These are phyloP conservation scores for Phytophthora fragariaefolia DNA, from an alignment of 352 stramenopile genomes.

Conservation along the genomic window DNA sequence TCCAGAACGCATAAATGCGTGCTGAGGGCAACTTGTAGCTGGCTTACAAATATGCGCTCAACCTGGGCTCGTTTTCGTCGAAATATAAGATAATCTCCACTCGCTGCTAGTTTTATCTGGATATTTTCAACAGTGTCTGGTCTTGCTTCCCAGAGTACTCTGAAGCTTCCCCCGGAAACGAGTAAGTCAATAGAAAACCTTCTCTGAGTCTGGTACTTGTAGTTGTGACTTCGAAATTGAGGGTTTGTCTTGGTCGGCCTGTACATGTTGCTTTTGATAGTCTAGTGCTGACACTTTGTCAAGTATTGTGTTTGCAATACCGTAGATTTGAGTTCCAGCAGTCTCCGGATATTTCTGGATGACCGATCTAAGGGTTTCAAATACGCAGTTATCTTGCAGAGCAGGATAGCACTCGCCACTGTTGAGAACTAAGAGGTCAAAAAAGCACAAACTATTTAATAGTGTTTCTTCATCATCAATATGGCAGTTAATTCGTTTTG, in stretches of 20 bases:
- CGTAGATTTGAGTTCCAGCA: constrained; percentile 24
- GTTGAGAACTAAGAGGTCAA: constrained; percentile 33
- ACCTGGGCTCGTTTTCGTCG: constrained; percentile 37
- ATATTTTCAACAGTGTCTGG: constrained; percentile 40
- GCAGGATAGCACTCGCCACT: constrained; percentile 26
- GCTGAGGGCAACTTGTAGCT: constrained; percentile 46
- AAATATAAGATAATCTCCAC: constrained; percentile 52
- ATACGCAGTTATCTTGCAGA: constrained; percentile 33
- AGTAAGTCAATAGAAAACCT: constrained; percentile 35
- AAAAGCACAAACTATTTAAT: constrained; percentile 38
- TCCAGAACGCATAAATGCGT: constrained; percentile 10
- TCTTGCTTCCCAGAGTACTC: constrained; percentile 33
- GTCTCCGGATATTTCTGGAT: constrained; percentile 31
- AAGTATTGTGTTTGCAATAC: constrained; percentile 28
- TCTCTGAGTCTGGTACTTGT: constrained; percentile 19
- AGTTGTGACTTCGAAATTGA: constrained; percentile 3
- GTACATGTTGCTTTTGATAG: constrained; percentile 18
- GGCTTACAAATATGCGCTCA: constrained; percentile 53
- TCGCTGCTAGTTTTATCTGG: constrained; percentile 41
- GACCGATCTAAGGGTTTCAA: constrained; percentile 26
- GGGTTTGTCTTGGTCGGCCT: constrained; percentile 1
- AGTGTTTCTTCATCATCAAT: constrained; percentile 43
- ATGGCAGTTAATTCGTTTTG: constrained; percentile 38
- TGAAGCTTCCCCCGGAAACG: constrained; percentile 29
- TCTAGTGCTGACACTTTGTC: constrained; percentile 36